These are phyloP conservation scores for Kodamaea laetipori DNA, from an alignment of 805 yeast genomes.

Conservation along the genomic window DNA sequence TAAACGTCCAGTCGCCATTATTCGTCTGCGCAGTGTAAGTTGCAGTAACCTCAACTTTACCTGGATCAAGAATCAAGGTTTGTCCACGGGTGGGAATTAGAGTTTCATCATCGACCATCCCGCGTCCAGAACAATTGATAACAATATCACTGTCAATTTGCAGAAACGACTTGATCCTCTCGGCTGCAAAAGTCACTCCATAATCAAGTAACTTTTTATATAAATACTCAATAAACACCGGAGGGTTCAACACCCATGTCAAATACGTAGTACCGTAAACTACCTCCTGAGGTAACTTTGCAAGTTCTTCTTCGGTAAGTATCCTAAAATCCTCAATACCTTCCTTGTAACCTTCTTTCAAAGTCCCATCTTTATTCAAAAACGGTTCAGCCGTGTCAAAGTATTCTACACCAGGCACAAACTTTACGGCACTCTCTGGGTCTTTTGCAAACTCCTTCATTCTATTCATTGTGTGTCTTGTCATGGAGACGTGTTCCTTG, in stretches of 20 bases:
- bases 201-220: slow-evolving; percentile 31
- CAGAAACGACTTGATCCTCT: slow-evolving; percentile 39
- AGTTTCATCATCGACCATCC: slow-evolving; percentile 42
- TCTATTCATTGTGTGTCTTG: slow-evolving; percentile 50
- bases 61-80: slow-evolving; percentile 52
- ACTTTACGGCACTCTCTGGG: slow-evolving; percentile 50
- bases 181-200: slow-evolving; percentile 39
- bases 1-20: slow-evolving; percentile 57
- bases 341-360: slow-evolving; percentile 24
- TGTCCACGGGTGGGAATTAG: slow-evolving; percentile 68
- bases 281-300: slow-evolving; percentile 29
- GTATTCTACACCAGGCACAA: slow-evolving; percentile 58
- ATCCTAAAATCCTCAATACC: slow-evolving; percentile 40
- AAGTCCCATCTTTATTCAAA: slow-evolving; percentile 23
- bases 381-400: slow-evolving; percentile 49
- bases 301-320: not conserved
- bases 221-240: slow-evolving; percentile 54
- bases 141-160: slow-evolving; percentile 44
- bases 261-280: slow-evolving; percentile 52
- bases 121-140: slow-evolving; percentile 65
- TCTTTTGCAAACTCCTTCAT: slow-evolving; percentile 43
- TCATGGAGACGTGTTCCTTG: slow-evolving; percentile 25
- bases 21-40: slow-evolving; percentile 6
- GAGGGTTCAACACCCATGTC: slow-evolving; percentile 66
- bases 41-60: not conserved